Percentiles rank a stretch among this genome's conserved stretches.
phyloP scores from a whole-genome alignment of 2,329 filamentous ascomycete species.

The Fusarium metavorans region DNA sequence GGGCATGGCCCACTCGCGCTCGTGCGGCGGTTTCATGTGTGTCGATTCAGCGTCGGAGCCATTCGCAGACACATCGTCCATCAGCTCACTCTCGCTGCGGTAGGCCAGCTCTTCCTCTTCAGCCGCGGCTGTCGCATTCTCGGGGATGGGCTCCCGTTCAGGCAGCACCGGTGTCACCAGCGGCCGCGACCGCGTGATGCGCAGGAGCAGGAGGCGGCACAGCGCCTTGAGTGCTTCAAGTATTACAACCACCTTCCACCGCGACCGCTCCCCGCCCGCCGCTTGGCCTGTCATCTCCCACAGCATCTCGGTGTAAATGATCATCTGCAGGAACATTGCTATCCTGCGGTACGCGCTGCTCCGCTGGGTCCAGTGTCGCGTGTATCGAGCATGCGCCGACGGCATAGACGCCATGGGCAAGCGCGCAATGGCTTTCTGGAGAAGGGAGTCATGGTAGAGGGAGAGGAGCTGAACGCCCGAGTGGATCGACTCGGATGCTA shows the following conservation, averaged over 20 bases:
- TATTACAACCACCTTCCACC: slow-evolving; percentile 89
- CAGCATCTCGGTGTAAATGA: slow-evolving; percentile 94
- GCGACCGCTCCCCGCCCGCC: slow-evolving; percentile 79
- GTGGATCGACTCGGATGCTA: slow-evolving; percentile 92
- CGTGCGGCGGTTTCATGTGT: slow-evolving; percentile 52
- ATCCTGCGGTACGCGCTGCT: slow-evolving; percentile 81
- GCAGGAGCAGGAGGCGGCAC: slow-evolving; percentile 83
- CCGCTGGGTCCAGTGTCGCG: slow-evolving; percentile 73
- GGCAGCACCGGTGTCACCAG: slow-evolving; percentile 87
- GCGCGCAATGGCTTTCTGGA: slow-evolving; percentile 74
- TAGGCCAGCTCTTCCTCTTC: slow-evolving; percentile 56
- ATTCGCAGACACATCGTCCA: slow-evolving; percentile 55
- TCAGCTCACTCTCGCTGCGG: slow-evolving; percentile 56
- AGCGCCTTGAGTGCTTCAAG: slow-evolving; percentile 89
- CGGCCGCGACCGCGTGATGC: slow-evolving; percentile 84
- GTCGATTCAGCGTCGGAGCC: slow-evolving; percentile 39
- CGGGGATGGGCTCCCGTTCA: slow-evolving; percentile 82
- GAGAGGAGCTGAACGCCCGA: slow-evolving; percentile 90
- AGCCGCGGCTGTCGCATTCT: slow-evolving; percentile 64
- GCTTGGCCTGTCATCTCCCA: slow-evolving; percentile 97
- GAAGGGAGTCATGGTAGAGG: slow-evolving; percentile 90
- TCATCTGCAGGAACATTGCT: slow-evolving; percentile 85
- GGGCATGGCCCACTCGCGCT: slow-evolving; percentile 89
- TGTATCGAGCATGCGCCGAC: slow-evolving; percentile 74
- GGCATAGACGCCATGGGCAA: slow-evolving; percentile 65